These are phyloP conservation scores for Phalaenopsis equestris DNA, from an alignment of 106 monocot species.

Conservation along the genomic window DNA sequence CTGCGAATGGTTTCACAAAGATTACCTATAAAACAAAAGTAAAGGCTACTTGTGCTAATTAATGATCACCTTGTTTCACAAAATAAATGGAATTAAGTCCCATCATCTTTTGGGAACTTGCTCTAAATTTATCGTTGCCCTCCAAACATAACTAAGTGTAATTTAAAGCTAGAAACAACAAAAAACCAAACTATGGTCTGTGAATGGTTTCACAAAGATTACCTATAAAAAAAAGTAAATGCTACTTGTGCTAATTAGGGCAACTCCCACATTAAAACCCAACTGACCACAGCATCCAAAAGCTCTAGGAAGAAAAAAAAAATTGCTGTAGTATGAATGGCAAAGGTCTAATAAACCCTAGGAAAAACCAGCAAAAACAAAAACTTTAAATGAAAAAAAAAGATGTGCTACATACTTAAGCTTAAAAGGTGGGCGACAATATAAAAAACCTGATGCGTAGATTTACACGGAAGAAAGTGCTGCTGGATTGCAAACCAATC, in stretches of 20 bases:
- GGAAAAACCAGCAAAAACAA: not conserved
- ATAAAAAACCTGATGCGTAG: slow-evolving; percentile 63
- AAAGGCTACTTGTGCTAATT: too few species aligned
- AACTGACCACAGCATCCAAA: not conserved
- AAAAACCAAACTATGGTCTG: not conserved
- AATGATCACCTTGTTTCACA: not conserved
- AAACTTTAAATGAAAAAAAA: not conserved
- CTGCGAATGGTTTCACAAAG: not conserved
- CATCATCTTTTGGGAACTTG: not conserved
- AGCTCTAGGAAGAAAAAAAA: not conserved
- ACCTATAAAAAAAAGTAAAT: not conserved
- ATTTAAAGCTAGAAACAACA: not conserved
- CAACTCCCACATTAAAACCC: not conserved
- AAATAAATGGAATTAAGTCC: not conserved
- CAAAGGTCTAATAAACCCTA: not conserved
- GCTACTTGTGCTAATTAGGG: not conserved
- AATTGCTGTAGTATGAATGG: not conserved
- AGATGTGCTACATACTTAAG: not conserved
- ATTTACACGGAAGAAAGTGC: slow-evolving; percentile 92
- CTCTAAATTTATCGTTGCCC: not conserved
- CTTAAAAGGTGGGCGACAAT: slow-evolving; percentile 5
- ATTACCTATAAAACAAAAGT: not conserved
- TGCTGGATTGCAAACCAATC: slow-evolving; percentile 87
- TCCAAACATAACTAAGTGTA: not conserved
- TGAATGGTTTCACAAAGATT: not conserved